These are phyloP conservation scores for Clavariopsis aquatica DNA, from an alignment of 495 filamentous ascomycete species.

Conservation along the genomic window DNA sequence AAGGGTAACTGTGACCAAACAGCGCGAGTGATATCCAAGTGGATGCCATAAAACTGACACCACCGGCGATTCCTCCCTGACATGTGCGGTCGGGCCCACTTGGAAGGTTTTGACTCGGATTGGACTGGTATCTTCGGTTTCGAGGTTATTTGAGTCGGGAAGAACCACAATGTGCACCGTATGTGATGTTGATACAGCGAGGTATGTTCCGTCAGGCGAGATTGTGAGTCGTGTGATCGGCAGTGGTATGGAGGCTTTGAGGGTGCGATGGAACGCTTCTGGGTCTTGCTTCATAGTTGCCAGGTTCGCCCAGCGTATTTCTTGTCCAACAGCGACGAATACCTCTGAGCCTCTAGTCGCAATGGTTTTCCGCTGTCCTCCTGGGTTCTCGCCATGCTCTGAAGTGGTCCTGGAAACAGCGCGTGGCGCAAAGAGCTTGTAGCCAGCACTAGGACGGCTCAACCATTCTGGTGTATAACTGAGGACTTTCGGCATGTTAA, in stretches of 20 bases:
- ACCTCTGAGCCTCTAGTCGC: constrained; percentile 76
- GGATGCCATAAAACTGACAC: constrained; percentile 85
- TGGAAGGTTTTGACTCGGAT: constrained; percentile 80
- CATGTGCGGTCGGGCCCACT: constrained; percentile 83
- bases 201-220: constrained; percentile 73
- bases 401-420: not conserved
- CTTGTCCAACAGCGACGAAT: constrained; percentile 79
- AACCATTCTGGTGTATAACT: constrained; percentile 84
- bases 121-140: constrained; percentile 59
- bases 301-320: constrained; percentile 85
- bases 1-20: constrained; percentile 78
- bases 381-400: constrained; percentile 15
- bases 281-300: constrained; percentile 67
- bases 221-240: constrained; percentile 79
- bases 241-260: constrained; percentile 70
- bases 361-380: constrained; percentile 55
- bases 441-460: constrained; percentile 69
- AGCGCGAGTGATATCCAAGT: constrained; percentile 67
- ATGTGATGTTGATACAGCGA: constrained; percentile 80
- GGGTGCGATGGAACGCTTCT: constrained; percentile 47
- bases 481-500: constrained; percentile 73
- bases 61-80: constrained; percentile 75
- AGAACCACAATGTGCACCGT: constrained; percentile 80
- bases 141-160: constrained; percentile 73
- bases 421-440: constrained; percentile 64